Evolutionary conservation across 1,139 yeast genomes (phyloP), one percentile per base, ranked within the genome.

Genomic region (Meyerozyma guilliermondii): DNA sequence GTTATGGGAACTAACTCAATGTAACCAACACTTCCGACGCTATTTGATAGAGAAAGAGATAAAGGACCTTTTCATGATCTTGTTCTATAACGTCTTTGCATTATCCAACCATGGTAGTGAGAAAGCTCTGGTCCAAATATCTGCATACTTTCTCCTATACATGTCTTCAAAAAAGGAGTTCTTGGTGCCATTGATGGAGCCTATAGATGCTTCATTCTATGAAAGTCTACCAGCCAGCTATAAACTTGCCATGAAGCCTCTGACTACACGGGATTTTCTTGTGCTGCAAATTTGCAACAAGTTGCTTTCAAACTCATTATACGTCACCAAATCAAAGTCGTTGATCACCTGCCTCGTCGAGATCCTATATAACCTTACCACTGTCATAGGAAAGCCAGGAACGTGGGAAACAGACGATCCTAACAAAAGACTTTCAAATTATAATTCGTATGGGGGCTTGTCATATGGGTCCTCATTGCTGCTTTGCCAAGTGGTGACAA

Each of bases 1-100:
- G 7, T 55, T 85, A 17, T 87, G 95, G 87, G 96, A 87, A 54
- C 62, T 88, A 41, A 65, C 80, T 33, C 94, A 87, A 57, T 82
- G 89, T 51, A 91, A 91, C 60, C 68, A 66, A 44, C 55, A 56
- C 28, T 80, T 82, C 51, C 73, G 56, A 64, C 7, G 65, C 76
- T 43, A 65, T 85, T 27, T 69, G 76, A 30, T 16, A 1, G 66
- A 69, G 18, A 68, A 71, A 38, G 71, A 70, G 46, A 74, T 80
- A 7, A 68, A 75, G 27, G 87, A 83, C 50, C 60, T 85, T 31
- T 60, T 79, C 43, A 64, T 84, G 0, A 59, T 76, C 2, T 60
- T 86, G 34, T 55, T 81, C 10, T 85, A 76, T 56, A 79, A 85
- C 56, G 66, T 87, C 41, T 67, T 70, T 41, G 76, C 74, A 27